Evolutionary conservation across 176 grass and related monocot species (phyloP).

Genomic region (Phyllostachys edulis): DNA sequence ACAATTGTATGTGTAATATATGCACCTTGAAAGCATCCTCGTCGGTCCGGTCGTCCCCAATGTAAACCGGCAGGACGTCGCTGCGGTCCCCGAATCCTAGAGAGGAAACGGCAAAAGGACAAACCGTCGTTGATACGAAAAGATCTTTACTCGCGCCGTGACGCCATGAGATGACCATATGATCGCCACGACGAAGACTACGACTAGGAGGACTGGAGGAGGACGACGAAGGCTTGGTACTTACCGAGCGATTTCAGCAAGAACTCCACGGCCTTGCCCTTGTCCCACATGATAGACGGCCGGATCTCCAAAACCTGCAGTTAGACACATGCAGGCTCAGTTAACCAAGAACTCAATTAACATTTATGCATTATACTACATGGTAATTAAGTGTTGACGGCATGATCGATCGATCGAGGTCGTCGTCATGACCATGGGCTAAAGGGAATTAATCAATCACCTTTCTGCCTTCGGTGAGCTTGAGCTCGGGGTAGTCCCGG

Average conservation of each 20-base stretch:
- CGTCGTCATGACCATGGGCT: neutral
- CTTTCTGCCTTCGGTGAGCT: slow-evolving; percentile 83
- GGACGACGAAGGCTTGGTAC: neutral
- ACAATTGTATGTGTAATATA: neutral
- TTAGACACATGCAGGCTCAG: neutral
- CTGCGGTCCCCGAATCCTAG: slow-evolving; percentile 70
- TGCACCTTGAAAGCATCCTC: slow-evolving; percentile 97
- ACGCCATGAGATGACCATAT: neutral
- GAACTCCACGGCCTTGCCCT: slow-evolving; percentile 94
- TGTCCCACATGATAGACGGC: slow-evolving; percentile 94
- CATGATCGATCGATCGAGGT: neutral
- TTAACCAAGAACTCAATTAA: neutral
- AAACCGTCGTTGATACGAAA: slow-evolving; percentile 1
- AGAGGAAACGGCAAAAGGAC: neutral
- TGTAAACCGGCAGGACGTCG: slow-evolving; percentile 79
- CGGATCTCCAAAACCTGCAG: slow-evolving; percentile 77
- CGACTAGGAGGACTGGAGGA: neutral
- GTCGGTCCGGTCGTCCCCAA: slow-evolving; percentile 91
- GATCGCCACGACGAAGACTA: neutral
- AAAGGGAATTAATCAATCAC: slow-evolving; percentile 16
- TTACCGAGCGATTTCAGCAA: slow-evolving; percentile 82
- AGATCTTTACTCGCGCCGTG: slow-evolving; percentile 6
- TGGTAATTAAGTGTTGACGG: neutral
- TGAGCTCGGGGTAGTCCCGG: slow-evolving; percentile 76
- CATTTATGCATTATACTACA: neutral